Percentiles rank a stretch among this genome's conserved stretches.
These are phyloP conservation scores for Spergularia azorica DNA, from an alignment of 179 eudicot genomes.

Conservation along the genomic window DNA sequence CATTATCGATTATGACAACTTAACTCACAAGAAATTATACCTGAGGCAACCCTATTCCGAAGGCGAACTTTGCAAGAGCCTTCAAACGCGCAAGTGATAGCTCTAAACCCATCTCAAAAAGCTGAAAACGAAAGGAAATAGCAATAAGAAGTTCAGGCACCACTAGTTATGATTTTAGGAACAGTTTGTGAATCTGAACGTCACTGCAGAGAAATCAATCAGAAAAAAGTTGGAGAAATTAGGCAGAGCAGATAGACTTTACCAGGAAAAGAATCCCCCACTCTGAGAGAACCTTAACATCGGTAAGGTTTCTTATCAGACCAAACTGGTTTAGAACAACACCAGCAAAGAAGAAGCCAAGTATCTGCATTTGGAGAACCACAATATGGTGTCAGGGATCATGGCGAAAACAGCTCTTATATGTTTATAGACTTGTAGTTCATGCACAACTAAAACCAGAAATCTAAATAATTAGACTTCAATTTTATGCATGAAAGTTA, in stretches of 20 bases:
- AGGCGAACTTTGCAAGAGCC: constrained; percentile 97
- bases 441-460: background rate
- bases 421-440: too few species aligned
- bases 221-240: too few species aligned
- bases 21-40: constrained; percentile 34
- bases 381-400: constrained; percentile 3
- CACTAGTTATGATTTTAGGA: background rate
- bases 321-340: constrained; percentile 94
- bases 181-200: too few species aligned
- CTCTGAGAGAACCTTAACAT: constrained; percentile 92
- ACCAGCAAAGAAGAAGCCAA: constrained; percentile 98
- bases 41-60: constrained; percentile 96
- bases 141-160: constrained; percentile 6
- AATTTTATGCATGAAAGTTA: too few species aligned
- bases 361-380: constrained; percentile 58
- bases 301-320: constrained; percentile 88
- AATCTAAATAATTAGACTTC: background rate
- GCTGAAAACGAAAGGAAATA: constrained; percentile 46
- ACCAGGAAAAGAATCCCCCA: constrained; percentile 99
- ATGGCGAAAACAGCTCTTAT: background rate
- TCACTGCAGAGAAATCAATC: too few species aligned
- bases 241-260: constrained; percentile 22
- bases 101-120: constrained; percentile 99
- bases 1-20: too few species aligned
- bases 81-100: constrained; percentile 90